A percentile compares a stretch with the other conserved stretches of the same genome.
Evolutionary conservation across 768 basidiomycete species (phyloP).

Genomic region (Astraeus odoratus): DNA sequence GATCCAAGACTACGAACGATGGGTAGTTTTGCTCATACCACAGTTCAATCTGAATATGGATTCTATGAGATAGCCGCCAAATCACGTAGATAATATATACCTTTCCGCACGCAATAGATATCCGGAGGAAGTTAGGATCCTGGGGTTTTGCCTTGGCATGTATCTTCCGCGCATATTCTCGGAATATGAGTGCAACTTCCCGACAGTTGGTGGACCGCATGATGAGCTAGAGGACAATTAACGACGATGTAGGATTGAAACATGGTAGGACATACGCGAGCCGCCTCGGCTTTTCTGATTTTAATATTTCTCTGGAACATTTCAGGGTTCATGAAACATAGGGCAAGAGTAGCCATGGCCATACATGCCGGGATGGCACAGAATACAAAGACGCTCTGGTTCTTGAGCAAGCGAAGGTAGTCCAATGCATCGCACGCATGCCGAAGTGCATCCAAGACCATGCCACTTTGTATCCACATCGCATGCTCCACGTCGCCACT

Average conservation of each 20-base stretch:
- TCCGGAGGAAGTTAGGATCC: slow-evolving; percentile 81
- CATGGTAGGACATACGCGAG: slow-evolving; percentile 45
- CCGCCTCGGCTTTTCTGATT: slow-evolving; percentile 89
- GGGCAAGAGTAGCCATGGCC: slow-evolving; percentile 89
- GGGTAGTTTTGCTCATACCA: slow-evolving; percentile 95
- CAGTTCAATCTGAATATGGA: slow-evolving; percentile 64
- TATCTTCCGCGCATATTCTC: slow-evolving; percentile 72
- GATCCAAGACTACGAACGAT: slow-evolving; percentile 56
- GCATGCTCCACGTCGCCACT: slow-evolving; percentile 57
- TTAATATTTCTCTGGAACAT: slow-evolving; percentile 90
- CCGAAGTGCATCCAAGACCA: slow-evolving; percentile 81
- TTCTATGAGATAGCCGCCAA: slow-evolving; percentile 7
- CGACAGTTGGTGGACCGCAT: slow-evolving; percentile 88
- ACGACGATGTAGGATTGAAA: background rate
- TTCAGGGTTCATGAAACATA: slow-evolving; percentile 88
- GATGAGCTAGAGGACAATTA: slow-evolving; percentile 55
- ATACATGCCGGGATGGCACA: slow-evolving; percentile 91
- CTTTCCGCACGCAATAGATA: slow-evolving; percentile 81
- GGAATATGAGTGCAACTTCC: slow-evolving; percentile 87
- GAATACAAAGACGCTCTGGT: slow-evolving; percentile 93
- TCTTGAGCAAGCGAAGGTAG: slow-evolving; percentile 79
- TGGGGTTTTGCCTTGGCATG: slow-evolving; percentile 71
- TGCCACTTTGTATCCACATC: slow-evolving; percentile 76
- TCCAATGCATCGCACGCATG: slow-evolving; percentile 85
- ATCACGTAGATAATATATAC: slow-evolving; percentile 31